Base-by-base conservation (phyloP, 441 rosid genomes). In the Populus hybrid region DNA sequence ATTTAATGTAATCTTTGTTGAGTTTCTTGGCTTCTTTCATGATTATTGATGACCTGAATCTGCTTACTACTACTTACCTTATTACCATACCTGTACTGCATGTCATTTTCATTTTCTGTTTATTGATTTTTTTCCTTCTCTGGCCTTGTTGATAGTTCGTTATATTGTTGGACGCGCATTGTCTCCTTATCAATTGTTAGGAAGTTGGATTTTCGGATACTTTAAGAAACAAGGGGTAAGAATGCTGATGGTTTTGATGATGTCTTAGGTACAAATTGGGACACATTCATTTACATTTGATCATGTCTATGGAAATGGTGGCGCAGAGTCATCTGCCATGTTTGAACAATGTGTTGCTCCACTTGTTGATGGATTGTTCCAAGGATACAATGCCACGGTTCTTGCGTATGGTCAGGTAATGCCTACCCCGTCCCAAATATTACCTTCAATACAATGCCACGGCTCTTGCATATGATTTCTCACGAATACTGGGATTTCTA, bases 391-490 rank as follows among this genome's bases (percentile, higher is more conserved):
- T 85, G 99, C 98, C 7, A 96, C 98, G 0, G 98, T 96, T 73
- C 98, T 96, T 71, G 99, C 99, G 77, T 96, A 96, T 83, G 99
- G 99, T 42, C 99, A 94, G 97, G 98, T 94, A 88, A 72, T 64
- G 67, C 42, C 78, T 46, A 46, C 19, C 19, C 57, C 7, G 57
- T 7, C 18, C 6, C 19, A 14, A 46, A 46, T 12, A 46, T 80
- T 32, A 26, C 65, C 28, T 76, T 26, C 12, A 38, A 2, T 36
- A 12, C 16, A 40, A 40, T 40, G 50, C 16, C 14, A 10, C 50
- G 16, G 50, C 4, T 40, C 50, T 40, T 40, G 14, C 50, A 12
- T 40, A 40, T 40, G 14, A 40, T 40, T 40, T 40, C 14, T 40
- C 14, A 40, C 14, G 46, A 40, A 40, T 40, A 12, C 46, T 10